A percentile compares a stretch with the other conserved stretches of the same genome.
These are phyloP conservation scores for Paecilomyces variotii DNA, from an alignment of 2,329 filamentous ascomycete genomes.

Conservation along the genomic window DNA sequence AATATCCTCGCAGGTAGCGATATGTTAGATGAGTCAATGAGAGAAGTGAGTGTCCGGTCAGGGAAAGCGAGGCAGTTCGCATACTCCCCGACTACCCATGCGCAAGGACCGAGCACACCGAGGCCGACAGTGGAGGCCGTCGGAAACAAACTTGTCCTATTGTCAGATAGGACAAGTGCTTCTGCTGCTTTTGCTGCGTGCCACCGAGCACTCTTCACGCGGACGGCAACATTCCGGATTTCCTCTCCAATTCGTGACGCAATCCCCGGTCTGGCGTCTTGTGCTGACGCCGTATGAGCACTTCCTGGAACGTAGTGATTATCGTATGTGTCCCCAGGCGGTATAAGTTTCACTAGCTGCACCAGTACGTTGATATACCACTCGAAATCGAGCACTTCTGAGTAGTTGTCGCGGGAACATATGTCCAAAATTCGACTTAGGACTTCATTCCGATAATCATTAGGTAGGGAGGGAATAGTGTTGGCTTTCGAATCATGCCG, in stretches of 20 bases:
- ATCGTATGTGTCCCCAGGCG: constrained; percentile 18
- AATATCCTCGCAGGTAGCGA: constrained; percentile 58
- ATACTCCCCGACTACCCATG: constrained; percentile 88
- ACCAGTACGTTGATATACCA: constrained; percentile 93
- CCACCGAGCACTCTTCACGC: constrained; percentile 73
- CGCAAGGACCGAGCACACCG: constrained; percentile 64
- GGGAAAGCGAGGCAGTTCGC: constrained; percentile 62
- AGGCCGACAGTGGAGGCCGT: constrained; percentile 42
- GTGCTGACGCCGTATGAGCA: constrained; percentile 7
- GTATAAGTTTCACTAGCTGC: constrained; percentile 64
- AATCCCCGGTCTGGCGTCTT: constrained; percentile 13
- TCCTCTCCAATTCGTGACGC: constrained; percentile 63
- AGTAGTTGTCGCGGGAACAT: constrained; percentile 84
- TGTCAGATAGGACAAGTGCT: constrained; percentile 55
- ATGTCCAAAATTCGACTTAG: constrained; percentile 77
- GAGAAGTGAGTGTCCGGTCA: constrained; percentile 62
- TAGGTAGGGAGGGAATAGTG: constrained; percentile 58
- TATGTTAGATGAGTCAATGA: constrained; percentile 60
- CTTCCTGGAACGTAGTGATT: constrained; percentile 9
- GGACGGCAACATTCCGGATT: constrained; percentile 81
- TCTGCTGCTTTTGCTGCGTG: constrained; percentile 80
- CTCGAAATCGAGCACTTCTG: constrained; percentile 80
- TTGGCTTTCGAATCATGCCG: constrained; percentile 44
- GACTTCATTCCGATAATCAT: constrained; percentile 78
- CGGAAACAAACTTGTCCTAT: constrained; percentile 50